phyloP scores from a whole-genome alignment of 23 red algal genomes.

The Agarophyton chilense region DNA sequence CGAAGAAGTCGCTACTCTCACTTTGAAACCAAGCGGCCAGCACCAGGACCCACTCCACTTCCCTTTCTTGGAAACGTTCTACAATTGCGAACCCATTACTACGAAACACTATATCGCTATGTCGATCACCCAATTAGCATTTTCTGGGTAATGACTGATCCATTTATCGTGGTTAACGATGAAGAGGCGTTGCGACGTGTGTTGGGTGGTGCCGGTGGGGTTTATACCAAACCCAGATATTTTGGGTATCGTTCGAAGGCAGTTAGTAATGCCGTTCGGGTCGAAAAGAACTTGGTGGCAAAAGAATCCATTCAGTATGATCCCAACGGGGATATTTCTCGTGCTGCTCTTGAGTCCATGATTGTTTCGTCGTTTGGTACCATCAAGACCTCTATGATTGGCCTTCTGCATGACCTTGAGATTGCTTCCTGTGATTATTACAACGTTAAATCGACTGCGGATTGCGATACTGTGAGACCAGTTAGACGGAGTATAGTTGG shows the following conservation, averaged over 20 bases:
- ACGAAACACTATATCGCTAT: constrained; percentile 78
- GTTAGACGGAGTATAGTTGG: constrained; percentile 45
- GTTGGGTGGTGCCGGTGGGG: constrained; percentile 66
- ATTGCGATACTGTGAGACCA: background rate
- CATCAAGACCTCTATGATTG: constrained; percentile 43
- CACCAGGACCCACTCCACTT: constrained; percentile 75
- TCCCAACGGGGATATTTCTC: constrained; percentile 57
- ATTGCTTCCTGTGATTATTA: background rate
- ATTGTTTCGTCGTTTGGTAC: constrained; percentile 43
- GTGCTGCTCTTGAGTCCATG: constrained; percentile 72
- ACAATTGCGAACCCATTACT: constrained; percentile 52
- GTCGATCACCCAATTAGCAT: constrained; percentile 76
- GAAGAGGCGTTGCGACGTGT: constrained; percentile 69
- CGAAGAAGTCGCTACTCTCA: background rate
- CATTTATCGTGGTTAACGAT: constrained; percentile 91
- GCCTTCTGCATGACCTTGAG: constrained; percentile 21
- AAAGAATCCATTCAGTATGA: constrained; percentile 48
- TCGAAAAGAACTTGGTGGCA: constrained; percentile 22
- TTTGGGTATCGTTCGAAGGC: constrained; percentile 95
- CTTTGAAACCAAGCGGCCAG: constrained; percentile 15
- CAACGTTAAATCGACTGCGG: background rate
- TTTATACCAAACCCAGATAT: constrained; percentile 92
- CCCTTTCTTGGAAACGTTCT: constrained; percentile 81
- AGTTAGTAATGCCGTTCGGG: constrained; percentile 73
- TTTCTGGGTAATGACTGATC: constrained; percentile 83